Conservation (phyloP, 2,329 filamentous ascomycete genomes). For the Pseudofabraea citricarpa region DNA sequence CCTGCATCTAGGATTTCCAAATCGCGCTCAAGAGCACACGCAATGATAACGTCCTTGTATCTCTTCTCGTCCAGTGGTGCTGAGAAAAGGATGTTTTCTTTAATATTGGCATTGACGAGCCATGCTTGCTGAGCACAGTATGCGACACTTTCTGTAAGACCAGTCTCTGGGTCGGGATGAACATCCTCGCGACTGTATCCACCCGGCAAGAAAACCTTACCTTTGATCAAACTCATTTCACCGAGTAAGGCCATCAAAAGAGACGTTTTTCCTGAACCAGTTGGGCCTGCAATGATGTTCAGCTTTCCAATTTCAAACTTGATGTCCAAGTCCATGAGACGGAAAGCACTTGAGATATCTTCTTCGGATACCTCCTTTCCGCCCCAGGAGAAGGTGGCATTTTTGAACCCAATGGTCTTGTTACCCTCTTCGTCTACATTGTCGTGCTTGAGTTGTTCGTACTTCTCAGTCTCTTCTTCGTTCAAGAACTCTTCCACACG, state of each 20-base stretch:
- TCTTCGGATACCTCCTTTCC: slow-evolving; percentile 59
- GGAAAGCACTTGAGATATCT: slow-evolving; percentile 65
- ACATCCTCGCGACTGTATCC: slow-evolving; percentile 83
- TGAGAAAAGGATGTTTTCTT: slow-evolving; percentile 92
- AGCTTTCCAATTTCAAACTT: slow-evolving; percentile 81
- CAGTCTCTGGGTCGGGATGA: slow-evolving; percentile 73
- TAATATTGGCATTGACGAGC: slow-evolving; percentile 93
- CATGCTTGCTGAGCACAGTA: slow-evolving; percentile 97
- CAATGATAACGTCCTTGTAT: slow-evolving; percentile 83
- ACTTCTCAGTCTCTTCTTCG: slow-evolving; percentile 96
- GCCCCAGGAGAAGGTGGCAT: slow-evolving; percentile 88
- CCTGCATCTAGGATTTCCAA: slow-evolving; percentile 88
- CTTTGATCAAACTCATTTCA: slow-evolving; percentile 85
- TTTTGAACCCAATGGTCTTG: slow-evolving; percentile 75
- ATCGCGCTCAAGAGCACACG: slow-evolving; percentile 87
- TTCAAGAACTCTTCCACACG: slow-evolving; percentile 91
- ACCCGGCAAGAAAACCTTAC: slow-evolving; percentile 75
- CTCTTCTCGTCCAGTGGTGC: slow-evolving; percentile 73
- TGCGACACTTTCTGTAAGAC: slow-evolving; percentile 84
- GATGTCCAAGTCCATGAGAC: slow-evolving; percentile 76
- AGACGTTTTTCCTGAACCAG: slow-evolving; percentile 92
- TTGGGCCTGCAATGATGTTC: slow-evolving; percentile 89
- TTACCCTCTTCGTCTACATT: slow-evolving; percentile 65
- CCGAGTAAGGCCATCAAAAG: slow-evolving; percentile 92
- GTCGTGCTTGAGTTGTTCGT: slow-evolving; percentile 71